These are phyloP conservation scores for Orbilia blumenaviensis DNA, from an alignment of 2,329 filamentous ascomycete genomes.

Conservation along the genomic window DNA sequence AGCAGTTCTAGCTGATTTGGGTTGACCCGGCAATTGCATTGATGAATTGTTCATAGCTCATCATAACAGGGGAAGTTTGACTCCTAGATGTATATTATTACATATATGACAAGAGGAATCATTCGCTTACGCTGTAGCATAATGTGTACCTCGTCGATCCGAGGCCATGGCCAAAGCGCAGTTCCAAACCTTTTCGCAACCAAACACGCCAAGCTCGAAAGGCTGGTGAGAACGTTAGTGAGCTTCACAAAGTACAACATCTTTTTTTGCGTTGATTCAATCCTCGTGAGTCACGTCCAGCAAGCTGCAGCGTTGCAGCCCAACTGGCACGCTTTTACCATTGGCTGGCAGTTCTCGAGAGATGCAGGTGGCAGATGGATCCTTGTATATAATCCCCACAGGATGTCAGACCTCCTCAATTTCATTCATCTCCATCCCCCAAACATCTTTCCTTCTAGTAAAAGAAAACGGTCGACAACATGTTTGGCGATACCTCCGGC, in stretches of 20 bases:
- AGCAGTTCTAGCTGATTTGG: too few species aligned
- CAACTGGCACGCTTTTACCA: neutral
- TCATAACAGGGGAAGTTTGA: too few species aligned
- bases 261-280: neutral
- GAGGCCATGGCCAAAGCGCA: too few species aligned
- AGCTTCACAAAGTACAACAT: neutral
- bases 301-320: neutral
- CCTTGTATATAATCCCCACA: constrained; percentile 25
- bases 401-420: constrained; percentile 7
- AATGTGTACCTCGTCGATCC: too few species aligned
- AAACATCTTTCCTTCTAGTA: neutral
- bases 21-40: neutral
- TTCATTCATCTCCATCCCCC: neutral
- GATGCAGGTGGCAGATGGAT: constrained; percentile 7
- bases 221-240: neutral
- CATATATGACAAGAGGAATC: too few species aligned
- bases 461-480: neutral
- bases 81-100: too few species aligned
- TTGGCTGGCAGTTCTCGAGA: neutral
- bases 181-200: too few species aligned
- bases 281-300: constrained; percentile 4
- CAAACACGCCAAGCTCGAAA: too few species aligned
- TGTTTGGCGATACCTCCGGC: neutral
- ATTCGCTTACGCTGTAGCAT: too few species aligned
- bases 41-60: too few species aligned